Evolutionary conservation across 1,139 yeast species (phyloP).

Genomic region (Meyerozyma carpophila): DNA sequence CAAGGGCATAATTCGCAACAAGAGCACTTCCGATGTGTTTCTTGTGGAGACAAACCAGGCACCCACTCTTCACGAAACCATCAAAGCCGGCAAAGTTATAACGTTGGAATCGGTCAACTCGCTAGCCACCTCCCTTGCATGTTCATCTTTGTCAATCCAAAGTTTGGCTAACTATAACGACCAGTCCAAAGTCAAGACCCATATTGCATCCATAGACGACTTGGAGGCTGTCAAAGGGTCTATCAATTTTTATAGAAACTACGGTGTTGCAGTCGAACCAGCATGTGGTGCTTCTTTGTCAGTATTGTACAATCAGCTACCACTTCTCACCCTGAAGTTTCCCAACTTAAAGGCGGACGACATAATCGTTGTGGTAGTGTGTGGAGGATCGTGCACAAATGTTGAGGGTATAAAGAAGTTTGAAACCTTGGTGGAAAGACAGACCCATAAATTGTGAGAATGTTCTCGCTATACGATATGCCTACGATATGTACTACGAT

Average conservation of each 20-base stretch:
- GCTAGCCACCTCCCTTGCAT: slow-evolving; percentile 58
- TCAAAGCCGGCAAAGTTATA: slow-evolving; percentile 41
- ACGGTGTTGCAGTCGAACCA: slow-evolving; percentile 56
- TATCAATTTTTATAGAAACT: slow-evolving; percentile 43
- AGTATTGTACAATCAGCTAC: slow-evolving; percentile 36
- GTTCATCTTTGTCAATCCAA: slow-evolving; percentile 47
- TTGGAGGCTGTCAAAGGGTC: slow-evolving; percentile 49
- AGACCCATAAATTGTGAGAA: slow-evolving; percentile 9
- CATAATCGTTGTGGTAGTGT: slow-evolving; percentile 52
- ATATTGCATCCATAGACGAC: slow-evolving; percentile 48
- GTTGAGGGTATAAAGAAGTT: slow-evolving; percentile 10
- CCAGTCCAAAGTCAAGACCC: slow-evolving; percentile 27
- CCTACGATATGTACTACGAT: no score
- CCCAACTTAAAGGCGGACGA: slow-evolving; percentile 38
- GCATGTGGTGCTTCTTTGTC: slow-evolving; percentile 74
- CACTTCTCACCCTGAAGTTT: slow-evolving; percentile 25
- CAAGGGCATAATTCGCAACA: slow-evolving; percentile 43
- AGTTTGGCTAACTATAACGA: slow-evolving; percentile 39
- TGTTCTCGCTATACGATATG: neutral
- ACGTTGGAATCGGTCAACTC: slow-evolving; percentile 43
- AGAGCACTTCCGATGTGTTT: slow-evolving; percentile 28
- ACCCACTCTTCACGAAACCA: slow-evolving; percentile 48
- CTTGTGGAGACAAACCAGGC: slow-evolving; percentile 60
- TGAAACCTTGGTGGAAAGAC: slow-evolving; percentile 11
- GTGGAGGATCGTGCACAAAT: slow-evolving; percentile 56